Base-by-base conservation (phyloP, 441 rosid species). In the Arabidopsis lyrata region DNA sequence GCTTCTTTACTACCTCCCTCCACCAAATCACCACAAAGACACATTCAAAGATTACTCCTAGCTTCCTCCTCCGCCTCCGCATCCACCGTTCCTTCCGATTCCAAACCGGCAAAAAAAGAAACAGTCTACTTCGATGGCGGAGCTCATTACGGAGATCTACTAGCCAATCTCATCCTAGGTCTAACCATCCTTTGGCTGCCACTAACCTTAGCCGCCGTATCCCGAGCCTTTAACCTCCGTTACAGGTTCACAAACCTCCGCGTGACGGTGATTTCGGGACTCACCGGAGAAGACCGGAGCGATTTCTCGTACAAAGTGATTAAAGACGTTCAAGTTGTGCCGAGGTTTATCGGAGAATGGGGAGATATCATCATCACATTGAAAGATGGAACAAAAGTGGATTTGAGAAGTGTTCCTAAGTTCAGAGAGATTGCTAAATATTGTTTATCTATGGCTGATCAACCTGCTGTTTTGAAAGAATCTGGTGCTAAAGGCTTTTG, bases 311-410 rank as follows among this genome's bases (percentile, higher is more conserved):
- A 90, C 84, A 82, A 80, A 31, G 99, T 90, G 84, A 83, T 92
- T 0, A 87, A 86, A 70, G 99, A 89, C 68, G 97, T 89, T 3
- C 89, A 95, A 74, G 96, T 88, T 20, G 99, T 95, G 78, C 97
- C 99, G 13, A 76, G 99, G 59, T 87, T 95, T 61, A 82, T 90
- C 6, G 99, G 99, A 36, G 97, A 95, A 80, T 90, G 97, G 96
- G 97, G 97, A 66, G 95, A 94, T 63, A 74, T 90, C 69, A 57
- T 92, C 49, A 95, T 88, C 49, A 88, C 96, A 0, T 71, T 95
- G 70, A 82, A 65, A 70, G 97, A 92, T 49, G 97, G 94, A 2
- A 89, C 97, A 2, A 87, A 87, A 75, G 91, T 95, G 38, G 97
- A 90, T 71, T 84, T 92, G 5, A 83, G 95, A 77, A 89, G 97